Base-by-base conservation (phyloP, 2,329 filamentous ascomycete species). In the Microthyrium microscopicum region DNA sequence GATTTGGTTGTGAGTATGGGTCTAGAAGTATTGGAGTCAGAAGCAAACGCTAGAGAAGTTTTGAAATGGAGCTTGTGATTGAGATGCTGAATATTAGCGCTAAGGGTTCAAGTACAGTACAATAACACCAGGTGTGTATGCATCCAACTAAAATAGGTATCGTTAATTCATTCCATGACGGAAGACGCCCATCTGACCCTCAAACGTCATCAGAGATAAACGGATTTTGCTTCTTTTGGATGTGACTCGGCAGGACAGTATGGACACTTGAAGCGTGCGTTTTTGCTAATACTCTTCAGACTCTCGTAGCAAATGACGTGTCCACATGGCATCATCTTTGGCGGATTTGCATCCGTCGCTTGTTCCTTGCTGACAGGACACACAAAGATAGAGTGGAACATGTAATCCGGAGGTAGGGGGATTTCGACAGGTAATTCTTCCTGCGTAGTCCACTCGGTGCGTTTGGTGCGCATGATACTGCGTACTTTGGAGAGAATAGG, bases 311-410 rank as follows among this genome's bases (percentile, higher is more conserved):
- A 85, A 39, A 98, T 76, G 33, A 94, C 87, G 57, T 98, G 89
- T 5, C 89, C 87, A 49, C 89, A 98, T 0, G 82, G 80, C 49
- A 98, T 74, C 70, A 94, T 89, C 79, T 95, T 91, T 2, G 89
- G 84, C 8, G 89, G 89, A 52, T 98, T 98, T 17, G 67, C 60
- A 47, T 92, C 84, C 0, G 87, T 98, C 0, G 80, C 84, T 55
- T 98, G 89, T 51, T 94, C 89, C 54, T 95, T 95, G 46, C 78
- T 85, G 4, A 98, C 89, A 0, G 89, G 89, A 49, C 89, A 98
- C 26, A 98, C 89, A 51, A 98, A 98, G 49, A 98, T 94, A 36
- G 80, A 80, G 54, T 98, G 89, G 61, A 92, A 98, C 33, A 69
- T 62, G 48, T 75, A 77, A 5, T 64, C 62, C 2, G 66, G 66